Base-by-base conservation (phyloP, 2,329 filamentous ascomycete genomes). In the Sclerotinia trifoliorum region DNA sequence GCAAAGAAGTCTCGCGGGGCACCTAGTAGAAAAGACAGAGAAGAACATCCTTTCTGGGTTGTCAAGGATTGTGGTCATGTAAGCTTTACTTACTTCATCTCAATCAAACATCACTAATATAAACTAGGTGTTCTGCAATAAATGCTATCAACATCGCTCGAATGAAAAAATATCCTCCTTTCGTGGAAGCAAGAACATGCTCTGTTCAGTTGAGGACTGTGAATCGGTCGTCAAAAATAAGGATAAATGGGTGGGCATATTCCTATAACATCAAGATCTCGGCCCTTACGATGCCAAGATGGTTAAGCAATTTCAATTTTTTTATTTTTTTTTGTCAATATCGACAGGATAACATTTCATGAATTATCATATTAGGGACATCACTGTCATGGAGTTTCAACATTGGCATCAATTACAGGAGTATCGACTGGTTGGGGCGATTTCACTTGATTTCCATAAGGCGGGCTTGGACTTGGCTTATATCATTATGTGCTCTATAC, bases 11-110 rank as follows among this genome's bases (percentile, higher is more conserved):
- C 71, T 13, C 79, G 80, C 24, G 88, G 84, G 74, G 81, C 83
- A 26, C 79, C 81, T 8, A 84, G 83, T 29, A 77, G 68, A 66
- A 78, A 84, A 66, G 82, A 84, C 29, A 82, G 85, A 39, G 77
- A 82, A 46, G 93, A 96, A 79, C 89, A 92, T 76, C 91, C 97
- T 75, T 94, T 98, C 71, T 98, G 94, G 93, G 90, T 95, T 0
- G 84, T 95, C 48, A 97, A 94, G 79, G 85, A 85, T 64, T 99
- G 95, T 78, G 95, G 95, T 72, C 95, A 99, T 81, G 95, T 98
- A 85, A 79, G 86, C 83, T 17, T 51, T 26, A 68, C 35, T 44
- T 68, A 29, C 73, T 56, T 17, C 51, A 13, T 21, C 44, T 26
- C 48, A 19, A 58, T 15, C 54, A 65, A 24, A 21, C 29, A 63